Base-by-base conservation (phyloP, 2,329 filamentous ascomycete genomes). In the Fusarium abutilonis region DNA sequence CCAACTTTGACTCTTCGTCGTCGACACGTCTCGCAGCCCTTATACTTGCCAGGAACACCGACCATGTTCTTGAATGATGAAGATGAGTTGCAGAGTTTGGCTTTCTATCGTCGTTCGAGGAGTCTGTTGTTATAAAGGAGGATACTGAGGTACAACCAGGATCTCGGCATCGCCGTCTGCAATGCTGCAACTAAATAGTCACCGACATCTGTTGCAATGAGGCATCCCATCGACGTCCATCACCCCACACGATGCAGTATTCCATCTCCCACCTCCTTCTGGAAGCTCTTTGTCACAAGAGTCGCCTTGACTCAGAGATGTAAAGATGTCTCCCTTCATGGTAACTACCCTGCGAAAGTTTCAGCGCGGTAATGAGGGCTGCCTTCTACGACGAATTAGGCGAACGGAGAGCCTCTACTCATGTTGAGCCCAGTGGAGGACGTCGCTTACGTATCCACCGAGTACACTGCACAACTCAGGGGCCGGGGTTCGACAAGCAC, bases 21-120 rank as follows among this genome's bases (percentile, higher is more conserved):
- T 44, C 85, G 78, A 70, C 86, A 88, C 23, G 85, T 87, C 73
- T 86, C 85, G 74, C 85, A 88, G 34, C 85, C 85, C 73, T 87
- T 87, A 72, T 84, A 88, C 73, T 87, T 87, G 47, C 85, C 85
- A 34, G 84, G 80, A 55, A 88, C 85, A 49, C 85, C 85, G 63
- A 87, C 85, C 85, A 87, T 86, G 32, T 52, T 77, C 61, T 38
- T 60, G 6, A 38, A 19, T 39, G 17, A 46, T 31, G 47, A 46
- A 19, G 35, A 39, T 42, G 28, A 21, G 39, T 39, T 49, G n/a
- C 17, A 35, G 43, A 45, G 11, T 60, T 10, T 15, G 26, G 21
- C 26, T 41, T 23, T n/a, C 17, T 38, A 43, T 35, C 9, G 26
- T 31, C 17, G 39, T 39, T 19, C 15, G 28, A 48, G 53, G 23